These are phyloP conservation scores for Globisporangium polare DNA, from an alignment of 352 stramenopile species.

Conservation along the genomic window DNA sequence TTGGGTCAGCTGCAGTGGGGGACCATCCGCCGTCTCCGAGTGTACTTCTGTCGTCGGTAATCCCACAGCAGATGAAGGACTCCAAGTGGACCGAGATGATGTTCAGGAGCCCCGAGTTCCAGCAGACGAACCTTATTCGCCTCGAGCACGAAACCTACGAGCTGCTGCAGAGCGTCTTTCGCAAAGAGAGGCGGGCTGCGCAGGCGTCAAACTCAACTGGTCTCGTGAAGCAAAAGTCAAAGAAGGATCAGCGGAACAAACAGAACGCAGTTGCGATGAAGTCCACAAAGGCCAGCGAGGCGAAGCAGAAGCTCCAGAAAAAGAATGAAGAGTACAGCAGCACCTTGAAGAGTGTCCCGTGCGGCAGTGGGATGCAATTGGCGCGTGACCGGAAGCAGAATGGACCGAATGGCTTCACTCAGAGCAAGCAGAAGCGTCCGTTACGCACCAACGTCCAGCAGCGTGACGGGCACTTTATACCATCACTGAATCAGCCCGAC, in stretches of 20 bases:
- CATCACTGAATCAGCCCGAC: background rate
- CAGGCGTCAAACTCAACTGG: background rate
- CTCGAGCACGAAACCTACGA: conserved; percentile 47
- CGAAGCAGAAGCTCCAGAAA: conserved; percentile 1
- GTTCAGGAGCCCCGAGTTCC: conserved; percentile 29
- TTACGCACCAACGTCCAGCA: background rate
- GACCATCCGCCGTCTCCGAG: background rate
- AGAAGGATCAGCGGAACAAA: background rate
- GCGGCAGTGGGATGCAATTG: conserved; percentile 37
- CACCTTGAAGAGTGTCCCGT: conserved; percentile 1
- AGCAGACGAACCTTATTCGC: conserved; percentile 26
- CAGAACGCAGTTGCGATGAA: conserved; percentile 3
- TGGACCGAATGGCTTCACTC: background rate
- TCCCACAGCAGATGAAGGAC: conserved; percentile 9
- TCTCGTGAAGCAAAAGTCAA: background rate
- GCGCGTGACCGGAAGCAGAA: conserved; percentile 31
- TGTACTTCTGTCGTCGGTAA: background rate
- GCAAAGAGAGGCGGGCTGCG: conserved; percentile 3
- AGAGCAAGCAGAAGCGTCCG: conserved; percentile 10
- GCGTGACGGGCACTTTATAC: background rate
- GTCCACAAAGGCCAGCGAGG: conserved; percentile 8
- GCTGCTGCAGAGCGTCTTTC: conserved; percentile 35
- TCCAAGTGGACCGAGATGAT: conserved; percentile 51
- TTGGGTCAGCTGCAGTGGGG: background rate
- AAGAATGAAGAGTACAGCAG: background rate